A percentile compares a stretch with the other conserved stretches of the same genome.
phyloP scores from a whole-genome alignment of 2,329 filamentous ascomycete species.

The Fusarium irregulare region DNA sequence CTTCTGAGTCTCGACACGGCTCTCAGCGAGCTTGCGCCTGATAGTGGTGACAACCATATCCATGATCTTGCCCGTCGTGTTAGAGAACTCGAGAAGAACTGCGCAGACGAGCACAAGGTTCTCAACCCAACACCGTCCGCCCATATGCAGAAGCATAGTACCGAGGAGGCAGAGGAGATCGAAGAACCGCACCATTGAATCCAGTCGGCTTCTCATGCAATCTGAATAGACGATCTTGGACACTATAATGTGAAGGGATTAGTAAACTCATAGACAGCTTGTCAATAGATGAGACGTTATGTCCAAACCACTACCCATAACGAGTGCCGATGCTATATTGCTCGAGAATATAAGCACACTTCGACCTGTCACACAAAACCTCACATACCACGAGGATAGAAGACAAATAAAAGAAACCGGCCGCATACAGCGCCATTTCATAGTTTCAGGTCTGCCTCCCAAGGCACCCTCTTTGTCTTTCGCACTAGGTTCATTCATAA shows the following conservation, averaged over 20 bases:
- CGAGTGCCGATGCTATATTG: neutral
- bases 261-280: conserved; percentile 11
- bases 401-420: conserved; percentile 9
- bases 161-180: conserved; percentile 48
- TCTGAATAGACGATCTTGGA: neutral
- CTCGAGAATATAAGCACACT: neutral
- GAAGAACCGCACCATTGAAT: conserved; percentile 35
- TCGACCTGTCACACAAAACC: neutral
- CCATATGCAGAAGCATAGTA: conserved; percentile 41
- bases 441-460: conserved; percentile 25
- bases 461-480: conserved; percentile 29
- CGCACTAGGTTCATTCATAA: conserved; percentile 42
- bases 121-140: conserved; percentile 22
- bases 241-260: neutral
- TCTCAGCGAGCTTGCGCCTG: conserved; percentile 76
- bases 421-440: conserved; percentile 32
- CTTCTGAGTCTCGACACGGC: conserved; percentile 82
- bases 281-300: neutral
- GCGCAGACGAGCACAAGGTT: conserved; percentile 16
- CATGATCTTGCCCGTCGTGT: conserved; percentile 82
- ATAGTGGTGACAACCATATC: conserved; percentile 86
- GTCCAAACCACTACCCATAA: neutral
- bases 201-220: neutral
- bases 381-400: conserved; percentile 5
- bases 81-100: conserved; percentile 62